Conservation (phyloP, 495 filamentous ascomycete species). For the Trichoderma parareesei region DNA sequence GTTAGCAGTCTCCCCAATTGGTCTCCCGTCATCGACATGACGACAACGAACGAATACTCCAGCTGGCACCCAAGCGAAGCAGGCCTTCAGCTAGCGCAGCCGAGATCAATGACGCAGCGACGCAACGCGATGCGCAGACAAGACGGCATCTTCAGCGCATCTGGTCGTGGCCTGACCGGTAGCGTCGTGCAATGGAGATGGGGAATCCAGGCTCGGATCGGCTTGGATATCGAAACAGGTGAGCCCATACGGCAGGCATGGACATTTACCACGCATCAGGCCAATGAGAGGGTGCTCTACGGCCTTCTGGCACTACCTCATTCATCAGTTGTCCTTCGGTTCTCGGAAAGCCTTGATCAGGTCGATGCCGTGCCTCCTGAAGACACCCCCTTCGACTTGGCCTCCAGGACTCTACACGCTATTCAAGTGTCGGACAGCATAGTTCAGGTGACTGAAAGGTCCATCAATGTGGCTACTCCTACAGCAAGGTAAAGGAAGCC, state of each 20-base stretch:
- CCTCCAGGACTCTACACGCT: constrained; percentile 50
- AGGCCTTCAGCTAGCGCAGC: constrained; percentile 7
- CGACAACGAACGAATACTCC: constrained; percentile 33
- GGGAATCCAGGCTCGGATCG: constrained; percentile 61
- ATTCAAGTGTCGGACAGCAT: constrained; percentile 22
- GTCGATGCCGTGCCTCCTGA: constrained; percentile 27
- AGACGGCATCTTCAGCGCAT: constrained; percentile 51
- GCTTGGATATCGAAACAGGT: constrained; percentile 41
- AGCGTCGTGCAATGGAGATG: constrained; percentile 62
- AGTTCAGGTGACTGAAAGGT: constrained; percentile 43
- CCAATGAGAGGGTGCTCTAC: constrained; percentile 21
- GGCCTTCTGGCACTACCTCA: constrained; percentile 46
- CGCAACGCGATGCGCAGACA: constrained; percentile 20
- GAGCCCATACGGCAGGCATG: constrained; percentile 36
- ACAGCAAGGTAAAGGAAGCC: constrained; percentile 21
- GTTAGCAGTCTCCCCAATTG: constrained; percentile 59
- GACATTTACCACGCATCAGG: constrained; percentile 27
- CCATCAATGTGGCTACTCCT: constrained; percentile 29
- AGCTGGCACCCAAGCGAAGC: constrained; percentile 15
- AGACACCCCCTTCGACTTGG: constrained; percentile 37
- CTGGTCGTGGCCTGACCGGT: constrained; percentile 49
- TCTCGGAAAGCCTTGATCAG: constrained; percentile 31
- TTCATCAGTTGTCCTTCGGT: constrained; percentile 27
- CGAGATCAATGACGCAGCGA: constrained; percentile 15
- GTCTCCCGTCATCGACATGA: constrained; percentile 70